phyloP scores from a whole-genome alignment of 2,329 filamentous ascomycete species.

The Penicillium corylophilum region DNA sequence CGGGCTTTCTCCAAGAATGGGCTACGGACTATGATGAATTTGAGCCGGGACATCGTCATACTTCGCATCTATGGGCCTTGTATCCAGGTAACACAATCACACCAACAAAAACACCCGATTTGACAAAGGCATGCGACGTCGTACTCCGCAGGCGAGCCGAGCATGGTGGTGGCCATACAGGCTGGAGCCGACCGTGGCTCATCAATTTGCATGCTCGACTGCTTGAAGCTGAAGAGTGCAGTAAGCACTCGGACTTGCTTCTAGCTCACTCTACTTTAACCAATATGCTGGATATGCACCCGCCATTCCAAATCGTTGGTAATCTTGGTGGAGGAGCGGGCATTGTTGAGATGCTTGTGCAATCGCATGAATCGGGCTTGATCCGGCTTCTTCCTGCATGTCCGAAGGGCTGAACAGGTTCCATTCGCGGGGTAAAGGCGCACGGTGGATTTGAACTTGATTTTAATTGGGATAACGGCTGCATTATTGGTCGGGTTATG shows the following conservation, averaged over 20 bases:
- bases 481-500: conserved; percentile 16
- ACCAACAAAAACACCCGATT: conserved; percentile 31
- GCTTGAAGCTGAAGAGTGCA: conserved; percentile 38
- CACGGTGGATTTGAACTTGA: conserved; percentile 39
- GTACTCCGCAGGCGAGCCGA: conserved; percentile 29
- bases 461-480: conserved; percentile 38
- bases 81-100: conserved; percentile 48
- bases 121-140: conserved; percentile 31
- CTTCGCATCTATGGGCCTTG: conserved; percentile 52
- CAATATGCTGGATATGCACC: conserved; percentile 49
- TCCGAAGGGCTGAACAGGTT: conserved; percentile 38
- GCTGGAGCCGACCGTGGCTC: conserved; percentile 54
- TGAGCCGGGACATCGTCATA: conserved; percentile 53
- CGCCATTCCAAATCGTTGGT: conserved; percentile 53
- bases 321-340: conserved; percentile 52
- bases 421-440: conserved; percentile 35
- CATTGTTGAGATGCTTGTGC: conserved; percentile 48
- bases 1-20: conserved; percentile 35
- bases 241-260: conserved; percentile 41
- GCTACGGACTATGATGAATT: conserved; percentile 36
- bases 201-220: conserved; percentile 52
- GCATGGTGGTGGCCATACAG: conserved; percentile 51
- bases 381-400: conserved; percentile 43
- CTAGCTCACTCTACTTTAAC: conserved; percentile 44
- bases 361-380: conserved; percentile 36